phyloP scores from a whole-genome alignment of 768 basidiomycete genomes.

The Boletellus sp. region DNA sequence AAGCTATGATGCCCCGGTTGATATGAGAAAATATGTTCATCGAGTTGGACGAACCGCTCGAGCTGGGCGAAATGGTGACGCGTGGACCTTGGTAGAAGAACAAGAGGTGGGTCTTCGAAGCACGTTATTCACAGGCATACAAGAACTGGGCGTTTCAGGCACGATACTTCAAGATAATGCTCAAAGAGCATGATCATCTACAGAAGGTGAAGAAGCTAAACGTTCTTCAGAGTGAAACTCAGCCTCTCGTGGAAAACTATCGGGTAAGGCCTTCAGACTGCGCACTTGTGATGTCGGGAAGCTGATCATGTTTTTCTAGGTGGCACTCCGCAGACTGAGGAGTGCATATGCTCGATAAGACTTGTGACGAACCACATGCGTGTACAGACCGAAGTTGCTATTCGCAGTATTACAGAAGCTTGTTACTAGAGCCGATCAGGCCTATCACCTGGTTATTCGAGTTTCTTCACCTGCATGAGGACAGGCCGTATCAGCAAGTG shows the following conservation, averaged over 20 bases:
- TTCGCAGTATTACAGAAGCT: background rate
- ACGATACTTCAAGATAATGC: conserved; percentile 81
- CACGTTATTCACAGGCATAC: background rate
- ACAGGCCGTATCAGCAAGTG: background rate
- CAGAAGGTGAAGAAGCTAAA: conserved; percentile 64
- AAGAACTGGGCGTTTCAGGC: conserved; percentile 46
- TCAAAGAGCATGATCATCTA: conserved; percentile 69
- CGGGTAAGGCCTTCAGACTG: conserved; percentile 45
- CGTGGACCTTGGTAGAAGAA: conserved; percentile 95
- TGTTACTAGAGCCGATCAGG: background rate
- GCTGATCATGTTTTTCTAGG: conserved; percentile 19
- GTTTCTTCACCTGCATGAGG: background rate
- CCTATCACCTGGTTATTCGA: background rate
- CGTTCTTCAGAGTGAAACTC: conserved; percentile 59
- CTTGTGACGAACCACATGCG: background rate
- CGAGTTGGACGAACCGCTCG: conserved; percentile 95
- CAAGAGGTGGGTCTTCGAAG: conserved; percentile 59
- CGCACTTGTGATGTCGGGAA: background rate
- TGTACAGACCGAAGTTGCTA: background rate
- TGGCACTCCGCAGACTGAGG: conserved; percentile 27
- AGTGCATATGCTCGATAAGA: conserved; percentile 24
- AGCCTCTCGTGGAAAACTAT: conserved; percentile 55
- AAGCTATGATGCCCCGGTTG: conserved; percentile 94
- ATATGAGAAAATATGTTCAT: conserved; percentile 98
- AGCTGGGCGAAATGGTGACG: conserved; percentile 82